phyloP scores from a whole-genome alignment of 176 grass and related monocot species.

The Cymbopogon citratus region DNA sequence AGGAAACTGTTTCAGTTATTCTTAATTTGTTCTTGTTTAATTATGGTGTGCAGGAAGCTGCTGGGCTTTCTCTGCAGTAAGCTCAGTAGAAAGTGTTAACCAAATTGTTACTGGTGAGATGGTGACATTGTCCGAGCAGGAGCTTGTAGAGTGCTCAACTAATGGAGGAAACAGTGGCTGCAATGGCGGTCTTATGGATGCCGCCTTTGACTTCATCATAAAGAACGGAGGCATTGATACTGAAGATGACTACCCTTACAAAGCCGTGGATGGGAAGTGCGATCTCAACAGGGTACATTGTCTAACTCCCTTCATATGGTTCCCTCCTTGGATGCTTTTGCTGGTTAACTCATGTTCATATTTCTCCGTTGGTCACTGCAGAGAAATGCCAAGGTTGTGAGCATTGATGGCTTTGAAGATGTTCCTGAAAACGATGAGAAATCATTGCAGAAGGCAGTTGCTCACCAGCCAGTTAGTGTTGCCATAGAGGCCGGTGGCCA shows the following conservation, averaged over 20 bases:
- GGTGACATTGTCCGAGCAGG: slow-evolving; percentile 68
- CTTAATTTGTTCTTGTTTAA: neutral
- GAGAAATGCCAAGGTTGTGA: slow-evolving; percentile 78
- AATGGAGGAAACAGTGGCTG: slow-evolving; percentile 60
- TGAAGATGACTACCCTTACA: slow-evolving; percentile 87
- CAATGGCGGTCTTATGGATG: slow-evolving; percentile 83
- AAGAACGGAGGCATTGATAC: slow-evolving; percentile 85
- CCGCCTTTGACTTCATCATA: slow-evolving; percentile 73
- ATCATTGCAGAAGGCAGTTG: slow-evolving; percentile 73
- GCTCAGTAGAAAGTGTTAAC: slow-evolving; percentile 82
- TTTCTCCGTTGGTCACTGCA: neutral
- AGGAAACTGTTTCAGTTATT: neutral
- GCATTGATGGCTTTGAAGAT: slow-evolving; percentile 78
- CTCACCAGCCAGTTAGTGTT: slow-evolving; percentile 84
- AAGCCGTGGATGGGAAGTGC: slow-evolving; percentile 50
- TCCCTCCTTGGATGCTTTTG: neutral
- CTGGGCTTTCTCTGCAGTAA: slow-evolving; percentile 93
- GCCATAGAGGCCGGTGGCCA: slow-evolving; percentile 80
- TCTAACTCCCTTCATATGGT: neutral
- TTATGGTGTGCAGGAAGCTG: slow-evolving; percentile 66
- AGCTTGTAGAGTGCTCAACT: slow-evolving; percentile 74
- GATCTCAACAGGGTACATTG: slow-evolving; percentile 55
- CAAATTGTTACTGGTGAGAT: slow-evolving; percentile 80
- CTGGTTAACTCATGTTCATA: neutral
- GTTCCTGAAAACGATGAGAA: slow-evolving; percentile 78